Conservation (phyloP, 2,329 filamentous ascomycete species). For the Aspergillus sp. region DNA sequence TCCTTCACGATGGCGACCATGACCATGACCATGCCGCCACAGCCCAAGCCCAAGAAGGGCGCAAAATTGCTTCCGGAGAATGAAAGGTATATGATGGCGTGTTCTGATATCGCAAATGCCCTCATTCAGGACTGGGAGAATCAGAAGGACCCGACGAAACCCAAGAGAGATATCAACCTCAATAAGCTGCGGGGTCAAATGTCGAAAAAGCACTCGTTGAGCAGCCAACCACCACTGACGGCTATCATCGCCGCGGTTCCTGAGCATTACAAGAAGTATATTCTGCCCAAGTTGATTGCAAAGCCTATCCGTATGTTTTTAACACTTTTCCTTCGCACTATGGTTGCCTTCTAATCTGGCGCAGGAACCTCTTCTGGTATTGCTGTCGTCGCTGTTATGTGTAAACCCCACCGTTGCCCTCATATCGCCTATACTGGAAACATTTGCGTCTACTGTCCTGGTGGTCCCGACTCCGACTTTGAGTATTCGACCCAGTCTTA, state of each 20-base stretch:
- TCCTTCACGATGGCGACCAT: constrained; percentile 54
- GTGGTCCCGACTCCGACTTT: constrained; percentile 95
- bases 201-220: constrained; percentile 86
- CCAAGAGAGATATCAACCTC: constrained; percentile 84
- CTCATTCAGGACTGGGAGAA: constrained; percentile 93
- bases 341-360: constrained; percentile 9
- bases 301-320: constrained; percentile 76
- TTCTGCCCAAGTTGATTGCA: constrained; percentile 89
- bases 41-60: constrained; percentile 60
- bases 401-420: constrained; percentile 94
- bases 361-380: constrained; percentile 89
- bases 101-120: constrained; percentile 89
- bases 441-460: constrained; percentile 97
- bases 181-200: constrained; percentile 83
- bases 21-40: constrained; percentile 55
- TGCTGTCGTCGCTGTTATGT: constrained; percentile 98
- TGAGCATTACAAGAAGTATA: constrained; percentile 99
- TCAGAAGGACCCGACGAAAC: constrained; percentile 65
- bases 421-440: constrained; percentile 98
- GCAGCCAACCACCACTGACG: constrained; percentile 82
- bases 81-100: constrained; percentile 88
- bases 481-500: constrained; percentile 99
- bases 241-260: constrained; percentile 97
- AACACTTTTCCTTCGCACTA: background rate
- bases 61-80: constrained; percentile 82